phyloP scores from a whole-genome alignment of 192 early-diverging fungal genomes.

The Entomortierella chlamydospora region DNA sequence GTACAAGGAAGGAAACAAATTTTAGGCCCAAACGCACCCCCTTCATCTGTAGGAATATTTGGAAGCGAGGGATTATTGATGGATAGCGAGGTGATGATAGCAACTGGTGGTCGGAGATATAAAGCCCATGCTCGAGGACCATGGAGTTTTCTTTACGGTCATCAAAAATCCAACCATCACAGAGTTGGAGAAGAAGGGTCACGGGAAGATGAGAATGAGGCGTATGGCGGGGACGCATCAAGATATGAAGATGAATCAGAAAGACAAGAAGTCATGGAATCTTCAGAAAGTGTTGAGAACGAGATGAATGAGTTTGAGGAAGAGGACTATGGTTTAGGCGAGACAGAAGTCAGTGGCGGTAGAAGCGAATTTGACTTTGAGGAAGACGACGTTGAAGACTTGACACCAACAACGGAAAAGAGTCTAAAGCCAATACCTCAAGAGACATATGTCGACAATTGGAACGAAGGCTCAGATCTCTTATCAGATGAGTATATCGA shows the following conservation, averaged over 20 bases:
- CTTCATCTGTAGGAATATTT: not conserved
- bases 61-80: constrained; percentile 11
- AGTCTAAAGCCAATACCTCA: not conserved
- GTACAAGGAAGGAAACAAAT: not conserved
- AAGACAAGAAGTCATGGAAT: too few species aligned
- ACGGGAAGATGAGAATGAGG: not conserved
- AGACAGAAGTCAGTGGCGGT: not conserved
- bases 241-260: too few species aligned
- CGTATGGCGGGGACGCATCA: not conserved
- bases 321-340: not conserved
- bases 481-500: constrained; percentile 35
- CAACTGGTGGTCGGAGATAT: constrained; percentile 4
- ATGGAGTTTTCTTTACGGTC: constrained; percentile 9
- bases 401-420: not conserved
- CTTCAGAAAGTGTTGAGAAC: too few species aligned
- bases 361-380: not conserved
- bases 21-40: not conserved
- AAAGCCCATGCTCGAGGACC: not conserved
- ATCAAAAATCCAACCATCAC: not conserved
- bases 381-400: not conserved
- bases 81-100: not conserved
- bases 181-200: not conserved
- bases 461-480: constrained; percentile 13
- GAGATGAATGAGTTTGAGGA: not conserved
- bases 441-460: constrained; percentile 17